Evolutionary conservation across 495 filamentous ascomycete genomes (phyloP).

Genomic region (Neurospora tetrasperma): DNA sequence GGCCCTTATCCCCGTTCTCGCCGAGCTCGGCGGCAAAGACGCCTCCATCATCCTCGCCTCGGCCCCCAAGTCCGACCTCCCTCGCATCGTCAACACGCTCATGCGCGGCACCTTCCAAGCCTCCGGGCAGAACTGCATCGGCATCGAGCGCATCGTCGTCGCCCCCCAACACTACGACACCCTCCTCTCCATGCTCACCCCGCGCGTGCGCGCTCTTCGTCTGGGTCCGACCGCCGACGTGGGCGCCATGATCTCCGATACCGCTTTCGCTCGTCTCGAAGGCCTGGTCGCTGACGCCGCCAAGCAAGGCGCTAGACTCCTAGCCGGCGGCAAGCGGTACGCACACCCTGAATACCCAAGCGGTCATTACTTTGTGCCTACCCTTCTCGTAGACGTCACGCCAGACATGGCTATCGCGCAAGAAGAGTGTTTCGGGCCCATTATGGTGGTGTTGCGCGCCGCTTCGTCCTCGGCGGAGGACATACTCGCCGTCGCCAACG

Average conservation of each 20-base stretch:
- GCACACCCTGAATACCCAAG: conserved; percentile 56
- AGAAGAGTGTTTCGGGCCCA: conserved; percentile 84
- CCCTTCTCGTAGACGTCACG: conserved; percentile 76
- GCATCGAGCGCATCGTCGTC: conserved; percentile 86
- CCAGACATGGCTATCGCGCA: conserved; percentile 74
- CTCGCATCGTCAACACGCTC: conserved; percentile 64
- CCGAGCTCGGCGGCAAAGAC: conserved; percentile 95
- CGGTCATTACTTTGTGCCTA: conserved; percentile 89
- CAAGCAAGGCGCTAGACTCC: conserved; percentile 61
- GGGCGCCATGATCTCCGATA: conserved; percentile 78
- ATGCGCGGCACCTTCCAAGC: conserved; percentile 92
- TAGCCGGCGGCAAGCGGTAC: conserved; percentile 67
- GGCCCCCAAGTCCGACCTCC: conserved; percentile 47
- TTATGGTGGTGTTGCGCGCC: conserved; percentile 76
- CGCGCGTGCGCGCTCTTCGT: conserved; percentile 63
- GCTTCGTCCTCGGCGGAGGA: conserved; percentile 36
- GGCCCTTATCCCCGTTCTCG: conserved; percentile 67
- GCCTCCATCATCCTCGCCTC: conserved; percentile 86
- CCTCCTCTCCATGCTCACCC: conserved; percentile 58
- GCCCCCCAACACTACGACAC: conserved; percentile 60
- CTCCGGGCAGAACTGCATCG: conserved; percentile 97
- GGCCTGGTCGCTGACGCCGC: conserved; percentile 67
- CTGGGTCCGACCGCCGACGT: conserved; percentile 59
- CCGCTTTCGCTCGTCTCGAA: conserved; percentile 60
- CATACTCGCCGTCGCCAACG: conserved; percentile 65